Percentiles rank a stretch among this genome's conserved stretches.
Conservation (phyloP, 768 basidiomycete species). For the Leccinum uliginosum region DNA sequence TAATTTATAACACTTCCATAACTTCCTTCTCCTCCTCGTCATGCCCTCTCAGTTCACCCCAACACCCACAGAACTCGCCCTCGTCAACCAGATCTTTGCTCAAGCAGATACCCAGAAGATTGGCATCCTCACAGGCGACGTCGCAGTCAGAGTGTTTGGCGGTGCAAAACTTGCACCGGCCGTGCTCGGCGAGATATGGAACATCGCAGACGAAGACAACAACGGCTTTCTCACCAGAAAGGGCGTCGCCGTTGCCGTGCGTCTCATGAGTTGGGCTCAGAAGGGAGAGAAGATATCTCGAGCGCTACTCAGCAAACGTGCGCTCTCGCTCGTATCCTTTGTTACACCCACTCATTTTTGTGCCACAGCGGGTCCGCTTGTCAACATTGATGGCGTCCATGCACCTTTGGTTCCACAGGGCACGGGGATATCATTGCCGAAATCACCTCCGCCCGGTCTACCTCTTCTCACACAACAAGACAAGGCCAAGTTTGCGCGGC, state of each 20-base stretch:
- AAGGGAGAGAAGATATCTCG: slow-evolving; percentile 67
- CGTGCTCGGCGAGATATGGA: slow-evolving; percentile 91
- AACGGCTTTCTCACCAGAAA: slow-evolving; percentile 88
- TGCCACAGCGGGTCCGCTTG: slow-evolving; percentile 71
- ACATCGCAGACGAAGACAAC: slow-evolving; percentile 87
- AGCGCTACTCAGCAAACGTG: slow-evolving; percentile 68
- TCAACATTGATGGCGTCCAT: slow-evolving; percentile 69
- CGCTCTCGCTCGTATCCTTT: slow-evolving; percentile 27
- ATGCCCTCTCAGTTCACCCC: slow-evolving; percentile 46
- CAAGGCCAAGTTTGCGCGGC: slow-evolving; percentile 72
- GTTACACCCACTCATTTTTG: slow-evolving; percentile 11
- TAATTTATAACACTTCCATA: slow-evolving; percentile 22
- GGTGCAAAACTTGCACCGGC: slow-evolving; percentile 76
- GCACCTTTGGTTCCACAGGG: slow-evolving; percentile 49
- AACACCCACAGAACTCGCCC: slow-evolving; percentile 45
- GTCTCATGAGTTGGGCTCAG: slow-evolving; percentile 92
- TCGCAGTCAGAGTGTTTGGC: slow-evolving; percentile 81
- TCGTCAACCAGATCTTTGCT: slow-evolving; percentile 70
- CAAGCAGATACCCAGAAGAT: slow-evolving; percentile 74
- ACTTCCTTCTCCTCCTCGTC: slow-evolving; percentile 1
- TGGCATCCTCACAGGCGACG: slow-evolving; percentile 85
- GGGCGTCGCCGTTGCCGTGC: slow-evolving; percentile 81
- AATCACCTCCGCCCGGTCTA: slow-evolving; percentile 54
- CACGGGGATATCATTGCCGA: slow-evolving; percentile 53
- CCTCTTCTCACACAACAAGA: slow-evolving; percentile 78